Base-by-base conservation (phyloP, 129 eudicot species). In the Escallonia herrerae region DNA sequence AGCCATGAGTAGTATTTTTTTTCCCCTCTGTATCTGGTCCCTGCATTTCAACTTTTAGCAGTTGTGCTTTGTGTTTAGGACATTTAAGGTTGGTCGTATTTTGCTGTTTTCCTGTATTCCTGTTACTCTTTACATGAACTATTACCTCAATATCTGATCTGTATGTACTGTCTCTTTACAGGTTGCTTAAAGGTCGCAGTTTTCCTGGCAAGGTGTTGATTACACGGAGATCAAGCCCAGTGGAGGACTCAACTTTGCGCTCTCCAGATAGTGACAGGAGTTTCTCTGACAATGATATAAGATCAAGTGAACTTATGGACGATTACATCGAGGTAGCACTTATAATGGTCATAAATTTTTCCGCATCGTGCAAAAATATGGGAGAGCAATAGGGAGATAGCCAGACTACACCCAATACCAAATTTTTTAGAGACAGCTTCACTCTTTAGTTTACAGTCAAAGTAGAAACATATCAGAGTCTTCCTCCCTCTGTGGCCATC, bases 151-250 rank as follows among this genome's bases (percentile, higher is more conserved):
- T 22, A 22, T 22, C 1, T 22, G 3, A 15, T 62, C 42, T 41
- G 10, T 67, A 45, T 37, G 58, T 43, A 71, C 48, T 56, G 54
- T 62, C 63, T 57, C 60, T 65, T 14, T 45, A 44, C 60, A 93
- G 99, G 87, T 64, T 88, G 76, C 86, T 84, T 65, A 89, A 93
- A 75, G 96, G 99, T 62, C 95, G 95, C 66, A 93, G 90, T 63
- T 82, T 93, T 63, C 99, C 99, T 52, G 99, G 99, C 55, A 93
- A 93, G 72, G 88, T 89, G 57, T 76, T 89, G 79, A 79, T 93
- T 62, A 93, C 97, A 38, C 84, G 96, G 75, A 82, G 81, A 49
- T 60, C 96, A 48, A 90, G 84, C 33, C 95, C 90, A 40, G 68
- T 72, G 37, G 87, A 86, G 78, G 79, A 74, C 70, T 65, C 96